These are phyloP conservation scores for Candida palmyrensis DNA, from an alignment of 805 yeast species.

Conservation along the genomic window DNA sequence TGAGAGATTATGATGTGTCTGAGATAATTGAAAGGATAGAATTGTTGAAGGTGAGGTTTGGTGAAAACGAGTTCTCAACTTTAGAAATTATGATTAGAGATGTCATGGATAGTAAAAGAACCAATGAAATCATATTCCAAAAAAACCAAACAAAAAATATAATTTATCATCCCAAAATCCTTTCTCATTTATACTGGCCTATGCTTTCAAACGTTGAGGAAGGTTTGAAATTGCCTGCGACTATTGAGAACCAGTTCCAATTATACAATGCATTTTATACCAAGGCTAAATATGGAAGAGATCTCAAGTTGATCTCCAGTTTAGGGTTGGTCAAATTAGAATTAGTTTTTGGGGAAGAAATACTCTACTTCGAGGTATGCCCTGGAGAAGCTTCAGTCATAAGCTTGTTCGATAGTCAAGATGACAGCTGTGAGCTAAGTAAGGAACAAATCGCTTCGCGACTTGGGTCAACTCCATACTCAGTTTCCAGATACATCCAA, in stretches of 20 bases:
- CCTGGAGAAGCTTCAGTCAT: slow-evolving; percentile 71
- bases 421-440: slow-evolving; percentile 15
- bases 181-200: slow-evolving; percentile 86
- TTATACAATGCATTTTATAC: slow-evolving; percentile 41
- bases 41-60: slow-evolving; percentile 58
- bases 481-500: slow-evolving; percentile 20
- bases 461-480: slow-evolving; percentile 39
- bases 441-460: slow-evolving; percentile 24
- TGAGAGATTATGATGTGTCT: slow-evolving; percentile 34
- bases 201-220: slow-evolving; percentile 32
- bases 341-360: slow-evolving; percentile 26
- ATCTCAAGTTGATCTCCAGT: slow-evolving; percentile 50
- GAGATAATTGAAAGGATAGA: slow-evolving; percentile 42
- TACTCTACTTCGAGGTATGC: slow-evolving; percentile 41
- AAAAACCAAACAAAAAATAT: slow-evolving; percentile 12
- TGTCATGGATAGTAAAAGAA: slow-evolving; percentile 48
- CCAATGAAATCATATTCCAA: slow-evolving; percentile 31
- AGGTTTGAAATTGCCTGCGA: slow-evolving; percentile 44
- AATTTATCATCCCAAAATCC: slow-evolving; percentile 49
- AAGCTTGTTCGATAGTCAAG: slow-evolving; percentile 37
- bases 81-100: slow-evolving; percentile 85
- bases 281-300: slow-evolving; percentile 49
- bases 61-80: slow-evolving; percentile 57
- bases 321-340: slow-evolving; percentile 61
- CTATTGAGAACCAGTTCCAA: slow-evolving; percentile 36